Conservation (phyloP, 164 flowering plant species). For the Piper longum region DNA sequence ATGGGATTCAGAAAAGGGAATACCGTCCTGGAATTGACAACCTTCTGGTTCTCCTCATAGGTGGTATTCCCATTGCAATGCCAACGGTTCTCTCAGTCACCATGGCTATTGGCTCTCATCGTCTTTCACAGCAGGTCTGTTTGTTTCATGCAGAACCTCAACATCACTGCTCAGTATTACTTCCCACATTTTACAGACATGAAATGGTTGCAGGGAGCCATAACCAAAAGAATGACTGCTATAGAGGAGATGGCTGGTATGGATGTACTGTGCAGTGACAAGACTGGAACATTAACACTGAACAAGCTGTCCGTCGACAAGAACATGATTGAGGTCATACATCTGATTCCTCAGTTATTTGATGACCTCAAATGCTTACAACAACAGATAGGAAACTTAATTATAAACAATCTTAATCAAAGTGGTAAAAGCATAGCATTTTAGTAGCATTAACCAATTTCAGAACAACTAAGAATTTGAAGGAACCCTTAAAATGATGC, state of each 20-base stretch:
- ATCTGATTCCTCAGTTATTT: not conserved
- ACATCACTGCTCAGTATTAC: not conserved
- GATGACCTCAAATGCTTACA: not conserved
- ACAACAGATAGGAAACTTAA: too few relatives aligned
- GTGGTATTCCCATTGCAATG: constrained; percentile 88
- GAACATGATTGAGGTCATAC: constrained; percentile 50
- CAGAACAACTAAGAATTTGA: not conserved
- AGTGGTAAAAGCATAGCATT: not conserved
- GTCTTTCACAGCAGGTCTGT: constrained; percentile 62
- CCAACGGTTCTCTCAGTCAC: constrained; percentile 77
- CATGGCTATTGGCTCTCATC: constrained; percentile 77
- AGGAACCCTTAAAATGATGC: constrained; percentile 1
- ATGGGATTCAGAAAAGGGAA: constrained; percentile 25
- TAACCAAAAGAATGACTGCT: constrained; percentile 80
- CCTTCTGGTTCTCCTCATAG: constrained; percentile 63
- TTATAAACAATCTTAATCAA: not conserved
- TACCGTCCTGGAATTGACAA: constrained; percentile 54
- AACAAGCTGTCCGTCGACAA: constrained; percentile 61
- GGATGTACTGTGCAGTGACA: constrained; percentile 84
- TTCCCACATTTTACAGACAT: not conserved
- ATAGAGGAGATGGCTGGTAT: constrained; percentile 83
- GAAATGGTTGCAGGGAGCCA: constrained; percentile 45
- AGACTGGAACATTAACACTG: constrained; percentile 66
- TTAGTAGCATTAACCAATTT: too few relatives aligned
- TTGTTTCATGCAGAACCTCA: not conserved